Base-by-base conservation (phyloP, 345 rosid genomes). In the Hibiscus tridactylites region DNA sequence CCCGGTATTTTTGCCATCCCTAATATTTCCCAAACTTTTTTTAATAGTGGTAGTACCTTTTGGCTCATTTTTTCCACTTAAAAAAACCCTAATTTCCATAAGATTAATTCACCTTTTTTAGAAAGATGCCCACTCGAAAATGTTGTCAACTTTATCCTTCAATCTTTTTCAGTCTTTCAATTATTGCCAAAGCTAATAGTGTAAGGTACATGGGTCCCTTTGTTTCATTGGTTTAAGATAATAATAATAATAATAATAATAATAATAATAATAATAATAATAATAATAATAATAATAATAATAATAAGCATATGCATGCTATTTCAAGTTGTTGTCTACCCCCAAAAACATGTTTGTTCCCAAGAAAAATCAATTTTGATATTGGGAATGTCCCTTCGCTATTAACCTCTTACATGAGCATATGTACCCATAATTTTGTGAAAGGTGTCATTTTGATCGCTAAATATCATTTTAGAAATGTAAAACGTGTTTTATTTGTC, bases 101-200 rank as follows among this genome's bases (percentile, higher is more conserved):
- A 70, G 59, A 57, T 57, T 19, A 24, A 29, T 61, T 68, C 58
- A 65, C 46, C 62, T 42, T 57, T 24, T 61, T 28, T 33, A 63
- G 33, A 57, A 75, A 63, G 68, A 73, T 69, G 77, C 65, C 77
- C 47, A 61, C 75, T 65, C 21, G 67, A 77, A 82, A 79, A 66
- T 82, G 53, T 31, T 56, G 31, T 33, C 16, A 65, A 61, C 74
- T 73, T 47, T 70, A 66, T 66, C 24, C 31, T 39, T 69, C 72
- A 52, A 53, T 61, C 9, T 15, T 50, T 65, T 65, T 70, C 72
- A 64, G 21, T 61, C 68, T 59, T 65, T 21, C 58, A 3, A 49
- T 67, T 57, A 57, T 24, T 70, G 72, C 74, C 54, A 49, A 49
- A 49, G 60, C 75, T 58, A 29, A 13, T 64, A 7, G 44, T 39